phyloP scores from a whole-genome alignment of 1,139 yeast genomes.

The Hyphopichia pseudoburtonii region DNA sequence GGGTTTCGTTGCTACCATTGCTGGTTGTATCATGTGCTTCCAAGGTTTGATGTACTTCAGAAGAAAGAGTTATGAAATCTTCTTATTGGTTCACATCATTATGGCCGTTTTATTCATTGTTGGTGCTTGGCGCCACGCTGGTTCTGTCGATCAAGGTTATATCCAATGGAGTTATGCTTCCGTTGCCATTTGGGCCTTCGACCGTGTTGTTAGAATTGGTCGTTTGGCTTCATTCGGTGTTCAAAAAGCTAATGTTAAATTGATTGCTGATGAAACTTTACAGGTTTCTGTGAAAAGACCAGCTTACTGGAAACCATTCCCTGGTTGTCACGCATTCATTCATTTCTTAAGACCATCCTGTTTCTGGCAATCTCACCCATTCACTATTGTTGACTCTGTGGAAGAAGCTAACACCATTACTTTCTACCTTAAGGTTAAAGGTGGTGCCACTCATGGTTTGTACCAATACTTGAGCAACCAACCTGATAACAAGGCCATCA shows the following conservation, averaged over 20 bases:
- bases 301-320: conserved; percentile 38
- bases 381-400: conserved; percentile 45
- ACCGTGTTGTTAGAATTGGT: conserved; percentile 51
- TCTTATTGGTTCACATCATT: conserved; percentile 56
- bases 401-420: conserved; percentile 29
- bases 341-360: conserved; percentile 39
- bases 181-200: conserved; percentile 63
- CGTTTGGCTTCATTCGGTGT: conserved; percentile 52
- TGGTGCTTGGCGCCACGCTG: conserved; percentile 61
- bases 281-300: conserved; percentile 38
- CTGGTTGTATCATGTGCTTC: conserved; percentile 39
- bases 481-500: conserved; percentile 42
- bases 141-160: conserved; percentile 40
- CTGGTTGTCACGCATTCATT: conserved; percentile 40
- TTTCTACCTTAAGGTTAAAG: conserved; percentile 41
- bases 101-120: conserved; percentile 56
- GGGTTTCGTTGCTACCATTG: conserved; percentile 53
- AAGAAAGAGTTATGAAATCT: conserved; percentile 60
- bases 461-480: conserved; percentile 43
- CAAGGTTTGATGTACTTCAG: conserved; percentile 56
- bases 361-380: conserved; percentile 62
- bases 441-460: conserved; percentile 45
- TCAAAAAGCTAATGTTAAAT: conserved; percentile 47
- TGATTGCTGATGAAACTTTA: conserved; percentile 48
- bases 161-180: conserved; percentile 51